A percentile compares a stretch with the other conserved stretches of the same genome.
Evolutionary conservation across 78 protist species (phyloP).

Genomic region (Dictyostelium purpureum): DNA sequence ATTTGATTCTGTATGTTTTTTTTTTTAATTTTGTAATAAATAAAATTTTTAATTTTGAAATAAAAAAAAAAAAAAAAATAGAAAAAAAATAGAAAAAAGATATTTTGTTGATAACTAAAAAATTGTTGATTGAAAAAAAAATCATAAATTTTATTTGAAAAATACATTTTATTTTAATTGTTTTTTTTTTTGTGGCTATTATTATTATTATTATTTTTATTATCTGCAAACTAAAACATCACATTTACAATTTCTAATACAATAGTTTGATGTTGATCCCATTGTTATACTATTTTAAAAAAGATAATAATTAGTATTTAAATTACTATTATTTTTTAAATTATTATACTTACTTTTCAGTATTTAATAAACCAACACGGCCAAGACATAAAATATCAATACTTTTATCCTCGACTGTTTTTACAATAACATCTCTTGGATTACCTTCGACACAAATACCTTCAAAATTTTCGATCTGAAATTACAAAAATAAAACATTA

Average conservation of each 20-base stretch:
- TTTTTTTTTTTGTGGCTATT: no score
- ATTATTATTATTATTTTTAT: not conserved
- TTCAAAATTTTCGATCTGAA: not conserved
- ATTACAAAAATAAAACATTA: no score
- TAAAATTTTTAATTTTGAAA: no score
- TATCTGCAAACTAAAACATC: slow-evolving; percentile 61
- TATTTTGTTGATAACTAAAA: no score
- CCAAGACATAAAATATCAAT: slow-evolving; percentile 38
- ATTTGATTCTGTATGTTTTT: no score
- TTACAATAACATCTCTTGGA: slow-evolving; percentile 47
- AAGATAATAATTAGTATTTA: not conserved
- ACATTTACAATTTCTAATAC: slow-evolving; percentile 54
- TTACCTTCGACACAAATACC: slow-evolving; percentile 20
- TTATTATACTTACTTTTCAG: slow-evolving; percentile 10
- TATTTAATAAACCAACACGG: slow-evolving; percentile 46
- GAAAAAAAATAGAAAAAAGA: no score
- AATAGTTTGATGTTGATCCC: slow-evolving; percentile 51
- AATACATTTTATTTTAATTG: no score
- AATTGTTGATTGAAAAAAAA: no score
- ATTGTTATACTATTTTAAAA: slow-evolving; percentile 23
- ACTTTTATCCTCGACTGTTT: not conserved
- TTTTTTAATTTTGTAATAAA: no score
- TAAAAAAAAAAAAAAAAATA: no score
- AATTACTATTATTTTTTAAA: not conserved
- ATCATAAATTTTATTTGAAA: no score